phyloP scores from a whole-genome alignment of 148 eudicot species.

The Rhododendron ferrugineum region DNA sequence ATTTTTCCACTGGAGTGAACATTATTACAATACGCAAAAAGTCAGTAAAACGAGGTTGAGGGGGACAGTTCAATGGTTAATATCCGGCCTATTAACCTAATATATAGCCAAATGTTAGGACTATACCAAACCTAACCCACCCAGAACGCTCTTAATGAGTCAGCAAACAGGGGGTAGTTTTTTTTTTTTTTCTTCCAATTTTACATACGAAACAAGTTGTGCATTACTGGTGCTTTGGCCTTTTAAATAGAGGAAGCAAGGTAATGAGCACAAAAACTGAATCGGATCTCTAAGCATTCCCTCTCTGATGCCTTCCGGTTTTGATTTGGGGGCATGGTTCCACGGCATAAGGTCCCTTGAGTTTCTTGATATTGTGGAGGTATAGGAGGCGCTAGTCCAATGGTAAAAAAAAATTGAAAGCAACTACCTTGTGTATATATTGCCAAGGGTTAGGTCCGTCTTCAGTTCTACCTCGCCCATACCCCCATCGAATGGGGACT shows the following conservation, averaged over 20 bases:
- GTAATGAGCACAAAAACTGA: background rate
- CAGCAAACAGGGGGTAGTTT: no score
- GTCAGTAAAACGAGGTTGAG: background rate
- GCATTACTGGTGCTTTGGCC: background rate
- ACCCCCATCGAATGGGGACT: background rate
- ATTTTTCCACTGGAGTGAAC: background rate
- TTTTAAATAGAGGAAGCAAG: background rate
- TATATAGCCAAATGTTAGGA: background rate
- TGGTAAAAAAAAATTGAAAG: background rate
- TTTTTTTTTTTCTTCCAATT: no score
- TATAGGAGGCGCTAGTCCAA: background rate
- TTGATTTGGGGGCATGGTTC: no score
- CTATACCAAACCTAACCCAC: background rate
- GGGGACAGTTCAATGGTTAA: background rate
- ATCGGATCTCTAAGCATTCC: background rate
- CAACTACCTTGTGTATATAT: no score
- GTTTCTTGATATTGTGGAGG: background rate
- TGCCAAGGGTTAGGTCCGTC: no score
- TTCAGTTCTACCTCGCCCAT: no score
- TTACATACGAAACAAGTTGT: background rate
- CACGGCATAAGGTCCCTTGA: background rate
- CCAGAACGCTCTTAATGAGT: background rate
- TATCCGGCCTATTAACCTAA: background rate
- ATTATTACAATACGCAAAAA: background rate
- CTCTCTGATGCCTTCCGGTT: background rate